A percentile compares a stretch with the other conserved stretches of the same genome.
Evolutionary conservation across 176 grass and related monocot species (phyloP).

Genomic region (Carex scoparia): DNA sequence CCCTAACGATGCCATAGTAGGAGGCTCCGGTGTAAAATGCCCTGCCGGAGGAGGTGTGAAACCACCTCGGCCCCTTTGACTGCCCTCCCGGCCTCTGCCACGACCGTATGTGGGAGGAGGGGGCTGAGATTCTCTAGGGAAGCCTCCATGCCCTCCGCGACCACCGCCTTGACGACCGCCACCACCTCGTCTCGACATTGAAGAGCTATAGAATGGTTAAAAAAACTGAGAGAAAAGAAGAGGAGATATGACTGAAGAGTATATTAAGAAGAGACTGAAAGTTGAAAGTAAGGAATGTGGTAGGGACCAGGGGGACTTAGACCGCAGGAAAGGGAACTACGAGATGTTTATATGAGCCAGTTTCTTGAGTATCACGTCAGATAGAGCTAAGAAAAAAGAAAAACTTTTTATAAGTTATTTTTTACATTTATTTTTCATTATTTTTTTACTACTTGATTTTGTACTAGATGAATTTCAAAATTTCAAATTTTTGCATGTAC

Average conservation of each 20-base stretch:
- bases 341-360: too few species aligned
- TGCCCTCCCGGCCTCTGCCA: neutral
- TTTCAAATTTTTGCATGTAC: too few species aligned
- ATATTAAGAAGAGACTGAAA: neutral
- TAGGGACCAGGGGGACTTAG: neutral
- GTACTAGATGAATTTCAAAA: too few species aligned
- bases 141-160: neutral
- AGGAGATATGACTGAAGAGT: neutral
- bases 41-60: too few species aligned
- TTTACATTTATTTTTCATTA: too few species aligned
- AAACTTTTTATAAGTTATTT: too few species aligned
- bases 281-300: neutral
- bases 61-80: neutral
- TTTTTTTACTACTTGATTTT: too few species aligned
- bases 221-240: too few species aligned
- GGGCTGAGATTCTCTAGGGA: neutral
- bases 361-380: too few species aligned
- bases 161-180: neutral
- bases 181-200: slow-evolving; percentile 17
- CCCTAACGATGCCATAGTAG: neutral
- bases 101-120: neutral
- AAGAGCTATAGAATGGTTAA: neutral
- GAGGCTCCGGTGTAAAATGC: neutral
- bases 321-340: too few species aligned
- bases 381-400: too few species aligned